Evolutionary conservation across 1,284 basidiomycete species (phyloP).

Genomic region (Trametes versicolor): DNA sequence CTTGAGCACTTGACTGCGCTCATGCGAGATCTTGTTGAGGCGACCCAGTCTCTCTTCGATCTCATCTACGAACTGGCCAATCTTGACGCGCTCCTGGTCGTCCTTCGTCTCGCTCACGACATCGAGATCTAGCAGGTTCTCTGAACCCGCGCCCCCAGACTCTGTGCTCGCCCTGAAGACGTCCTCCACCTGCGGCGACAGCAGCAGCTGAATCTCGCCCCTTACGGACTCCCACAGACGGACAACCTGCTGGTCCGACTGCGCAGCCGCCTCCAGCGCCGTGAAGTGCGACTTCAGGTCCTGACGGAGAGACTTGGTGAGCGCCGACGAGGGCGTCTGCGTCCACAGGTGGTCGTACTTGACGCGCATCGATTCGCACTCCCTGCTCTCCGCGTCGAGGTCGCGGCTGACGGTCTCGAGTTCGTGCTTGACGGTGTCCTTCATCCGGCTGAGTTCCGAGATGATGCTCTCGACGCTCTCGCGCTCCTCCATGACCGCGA

Average conservation of each 20-base stretch:
- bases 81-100: constrained; percentile 73
- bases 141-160: constrained; percentile 52
- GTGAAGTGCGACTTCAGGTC: constrained; percentile 85
- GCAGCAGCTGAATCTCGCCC: constrained; percentile 74
- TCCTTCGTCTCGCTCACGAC: constrained; percentile 70
- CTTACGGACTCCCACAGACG: constrained; percentile 80
- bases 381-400: constrained; percentile 81
- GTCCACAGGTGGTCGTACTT: constrained; percentile 91
- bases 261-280: constrained; percentile 81
- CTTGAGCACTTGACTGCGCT: constrained; percentile 88
- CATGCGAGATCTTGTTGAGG: constrained; percentile 85
- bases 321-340: constrained; percentile 84
- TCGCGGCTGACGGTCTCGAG: constrained; percentile 69
- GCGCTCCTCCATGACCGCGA: constrained; percentile 69
- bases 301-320: constrained; percentile 78
- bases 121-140: constrained; percentile 77
- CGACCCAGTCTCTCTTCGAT: constrained; percentile 82
- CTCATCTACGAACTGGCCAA: constrained; percentile 75
- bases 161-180: constrained; percentile 75
- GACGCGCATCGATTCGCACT: constrained; percentile 87
- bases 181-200: constrained; percentile 73
- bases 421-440: constrained; percentile 67
- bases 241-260: constrained; percentile 83
- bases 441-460: constrained; percentile 69
- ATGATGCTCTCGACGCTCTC: constrained; percentile 75